Conservation (phyloP, 2,329 filamentous ascomycete genomes). For the Xylariaceae sp. region DNA sequence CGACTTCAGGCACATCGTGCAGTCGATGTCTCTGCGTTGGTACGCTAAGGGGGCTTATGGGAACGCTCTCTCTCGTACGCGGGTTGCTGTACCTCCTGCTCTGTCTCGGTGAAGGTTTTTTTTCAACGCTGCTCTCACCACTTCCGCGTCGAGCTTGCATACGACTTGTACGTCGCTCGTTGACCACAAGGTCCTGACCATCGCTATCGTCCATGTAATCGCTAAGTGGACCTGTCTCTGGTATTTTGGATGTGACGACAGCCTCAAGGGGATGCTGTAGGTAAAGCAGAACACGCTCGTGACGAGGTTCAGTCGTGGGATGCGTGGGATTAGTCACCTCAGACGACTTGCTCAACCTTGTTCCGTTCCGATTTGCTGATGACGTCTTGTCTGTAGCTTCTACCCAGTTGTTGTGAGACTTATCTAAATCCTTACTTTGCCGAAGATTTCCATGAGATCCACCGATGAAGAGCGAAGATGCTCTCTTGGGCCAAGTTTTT, state of each 20-base stretch:
- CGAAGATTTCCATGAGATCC: slow-evolving; percentile 7
- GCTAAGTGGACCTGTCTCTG: slow-evolving; percentile 26
- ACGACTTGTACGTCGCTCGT: slow-evolving; percentile 22
- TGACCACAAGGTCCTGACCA: slow-evolving; percentile 20
- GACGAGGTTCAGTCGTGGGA: slow-evolving; percentile 13
- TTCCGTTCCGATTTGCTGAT: neutral
- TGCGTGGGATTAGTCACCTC: neutral
- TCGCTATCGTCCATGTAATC: slow-evolving; percentile 21
- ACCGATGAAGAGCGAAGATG: slow-evolving; percentile 4
- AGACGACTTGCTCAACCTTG: too few species aligned
- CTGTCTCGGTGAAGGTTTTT: slow-evolving; percentile 3
- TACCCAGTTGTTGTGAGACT: slow-evolving; percentile 7
- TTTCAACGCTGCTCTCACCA: slow-evolving; percentile 7
- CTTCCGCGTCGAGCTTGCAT: slow-evolving; percentile 15
- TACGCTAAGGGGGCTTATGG: slow-evolving; percentile 15
- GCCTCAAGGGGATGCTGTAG: slow-evolving; percentile 30
- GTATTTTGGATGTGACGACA: slow-evolving; percentile 24
- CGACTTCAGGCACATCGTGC: slow-evolving; percentile 19
- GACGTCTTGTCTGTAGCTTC: neutral
- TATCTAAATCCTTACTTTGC: neutral
- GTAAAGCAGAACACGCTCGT: slow-evolving; percentile 33
- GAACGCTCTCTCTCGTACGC: slow-evolving; percentile 20
- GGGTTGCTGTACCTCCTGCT: slow-evolving; percentile 10
- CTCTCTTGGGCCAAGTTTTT: slow-evolving; percentile 7
- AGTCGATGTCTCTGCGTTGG: slow-evolving; percentile 7